Base-by-base conservation (phyloP, 306 rosid genomes). In the Astragalus glycyphyllos region DNA sequence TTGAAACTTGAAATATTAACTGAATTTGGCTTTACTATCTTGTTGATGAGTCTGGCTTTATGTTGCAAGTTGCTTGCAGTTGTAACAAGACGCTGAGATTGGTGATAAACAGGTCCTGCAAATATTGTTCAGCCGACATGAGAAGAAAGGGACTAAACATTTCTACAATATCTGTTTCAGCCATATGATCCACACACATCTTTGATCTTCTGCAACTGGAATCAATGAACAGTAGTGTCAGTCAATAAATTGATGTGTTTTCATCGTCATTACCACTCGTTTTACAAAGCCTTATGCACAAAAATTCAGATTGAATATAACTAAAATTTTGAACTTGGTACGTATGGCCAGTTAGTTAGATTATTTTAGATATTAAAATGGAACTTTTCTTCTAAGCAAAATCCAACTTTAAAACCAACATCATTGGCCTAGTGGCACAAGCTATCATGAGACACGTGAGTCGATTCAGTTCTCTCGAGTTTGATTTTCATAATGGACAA, bases 91-190 rank as follows among this genome's bases (percentile, higher is more conserved):
- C 41, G 54, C 45, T 37, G 40, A 44, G 53, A 31, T 17, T 64
- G 75, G 40, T 45, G 11, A 68, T 50, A 41, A 79, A 68, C 63
- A 41, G 53, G 54, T 4, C 58, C 59, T 68, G 81, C 72, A 66
- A 59, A 35, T 65, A 46, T 48, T 66, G 73, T 14, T 65, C 31
- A 61, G 67, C 51, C n/a, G 57, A 76, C 72, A 73, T 58, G 8
- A 57, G 14, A 44, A 42, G 78, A 83, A 77, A 80, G 72, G 62
- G 87, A 76, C 82, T 48, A 3, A 68, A 83, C 84, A n/a, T 72
- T 62, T 62, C 4, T 17, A 26, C 32, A 20, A 45, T 34, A 71
- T 42, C 40, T 20, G 7, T 15, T 32, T 58, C 23, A 15, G n/a
- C 47, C 65, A 42, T 23, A 62, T 31, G 65, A 58, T 58, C 44